A percentile compares a stretch with the other conserved stretches of the same genome.
Conservation (phyloP, 441 rosid genomes). For the Gossypium davidsonii region DNA sequence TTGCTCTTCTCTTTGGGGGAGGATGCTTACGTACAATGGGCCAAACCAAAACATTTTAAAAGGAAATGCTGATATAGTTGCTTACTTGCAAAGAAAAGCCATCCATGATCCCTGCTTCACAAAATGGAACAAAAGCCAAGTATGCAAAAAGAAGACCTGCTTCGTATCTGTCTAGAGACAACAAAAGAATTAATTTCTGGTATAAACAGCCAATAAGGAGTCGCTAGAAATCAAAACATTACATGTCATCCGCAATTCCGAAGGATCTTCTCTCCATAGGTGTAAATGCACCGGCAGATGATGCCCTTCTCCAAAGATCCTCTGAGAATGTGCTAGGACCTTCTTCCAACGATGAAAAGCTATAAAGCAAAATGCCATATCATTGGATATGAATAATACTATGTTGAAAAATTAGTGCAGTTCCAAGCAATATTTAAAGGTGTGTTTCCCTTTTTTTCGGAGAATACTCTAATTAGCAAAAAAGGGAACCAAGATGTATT, state of each 20-base stretch:
- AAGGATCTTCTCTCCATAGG: slow-evolving; percentile 73
- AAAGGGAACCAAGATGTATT: background rate
- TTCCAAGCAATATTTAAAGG: background rate
- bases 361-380: slow-evolving; percentile 22
- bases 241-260: slow-evolving; percentile 96
- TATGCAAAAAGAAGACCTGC: slow-evolving; percentile 92
- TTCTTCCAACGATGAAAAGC: slow-evolving; percentile 50
- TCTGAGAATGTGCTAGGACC: slow-evolving; percentile 50
- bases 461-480: background rate
- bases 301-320: slow-evolving; percentile 90
- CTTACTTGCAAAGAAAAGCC: slow-evolving; percentile 81
- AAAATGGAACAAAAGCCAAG: slow-evolving; percentile 88
- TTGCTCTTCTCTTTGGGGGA: background rate
- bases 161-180: slow-evolving; percentile 55
- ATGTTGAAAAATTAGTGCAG: background rate
- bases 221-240: slow-evolving; percentile 16
- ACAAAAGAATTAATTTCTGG: slow-evolving; percentile 10
- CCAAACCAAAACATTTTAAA: background rate
- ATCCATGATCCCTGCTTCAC: slow-evolving; percentile 78
- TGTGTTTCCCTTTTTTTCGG: background rate
- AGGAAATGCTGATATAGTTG: slow-evolving; percentile 1
- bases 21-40: background rate
- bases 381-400: slow-evolving; percentile 6
- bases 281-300: slow-evolving; percentile 66
- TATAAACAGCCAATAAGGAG: background rate